phyloP scores from a whole-genome alignment of 2,329 filamentous ascomycete species.

The Fusarium ramigenum region DNA sequence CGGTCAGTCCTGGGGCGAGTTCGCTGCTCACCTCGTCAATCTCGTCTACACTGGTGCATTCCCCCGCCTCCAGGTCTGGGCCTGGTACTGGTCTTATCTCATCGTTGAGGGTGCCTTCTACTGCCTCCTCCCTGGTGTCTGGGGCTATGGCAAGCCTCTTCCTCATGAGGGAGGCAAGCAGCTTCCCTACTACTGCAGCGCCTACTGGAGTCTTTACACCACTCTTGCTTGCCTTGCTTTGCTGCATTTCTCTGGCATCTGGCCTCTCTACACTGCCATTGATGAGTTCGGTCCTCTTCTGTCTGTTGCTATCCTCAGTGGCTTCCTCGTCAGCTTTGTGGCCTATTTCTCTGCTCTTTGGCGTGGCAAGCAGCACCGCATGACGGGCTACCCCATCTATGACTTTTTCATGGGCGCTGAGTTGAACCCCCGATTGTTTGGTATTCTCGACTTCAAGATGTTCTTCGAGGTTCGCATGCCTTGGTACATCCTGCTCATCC shows the following conservation, averaged over 20 bases:
- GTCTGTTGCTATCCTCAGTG: conserved; percentile 91
- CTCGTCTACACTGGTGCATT: conserved; percentile 87
- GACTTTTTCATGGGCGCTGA: conserved; percentile 96
- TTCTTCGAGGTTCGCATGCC: conserved; percentile 93
- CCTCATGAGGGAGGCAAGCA: conserved; percentile 84
- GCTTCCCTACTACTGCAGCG: conserved; percentile 94
- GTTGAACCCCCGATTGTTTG: conserved; percentile 87
- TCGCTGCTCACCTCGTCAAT: conserved; percentile 73
- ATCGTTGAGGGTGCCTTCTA: conserved; percentile 86
- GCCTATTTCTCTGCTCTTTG: conserved; percentile 87
- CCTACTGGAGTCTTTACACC: conserved; percentile 84
- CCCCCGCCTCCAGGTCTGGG: conserved; percentile 84
- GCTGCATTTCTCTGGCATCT: conserved; percentile 84
- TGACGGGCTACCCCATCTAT: conserved; percentile 87
- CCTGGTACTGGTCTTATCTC: conserved; percentile 95
- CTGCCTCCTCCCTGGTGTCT: conserved; percentile 86
- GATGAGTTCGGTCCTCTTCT: conserved; percentile 95
- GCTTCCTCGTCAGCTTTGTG: conserved; percentile 82
- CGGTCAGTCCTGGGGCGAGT: conserved; percentile 75
- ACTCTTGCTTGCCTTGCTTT: conserved; percentile 77
- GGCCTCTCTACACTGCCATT: conserved; percentile 89
- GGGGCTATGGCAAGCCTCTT: conserved; percentile 87
- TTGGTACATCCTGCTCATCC: conserved; percentile 88
- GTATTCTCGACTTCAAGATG: conserved; percentile 93
- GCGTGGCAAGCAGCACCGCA: conserved; percentile 87